Evolutionary conservation across 2,329 filamentous ascomycete genomes (phyloP).

Genomic region (Myriosclerotinia scirpicola): DNA sequence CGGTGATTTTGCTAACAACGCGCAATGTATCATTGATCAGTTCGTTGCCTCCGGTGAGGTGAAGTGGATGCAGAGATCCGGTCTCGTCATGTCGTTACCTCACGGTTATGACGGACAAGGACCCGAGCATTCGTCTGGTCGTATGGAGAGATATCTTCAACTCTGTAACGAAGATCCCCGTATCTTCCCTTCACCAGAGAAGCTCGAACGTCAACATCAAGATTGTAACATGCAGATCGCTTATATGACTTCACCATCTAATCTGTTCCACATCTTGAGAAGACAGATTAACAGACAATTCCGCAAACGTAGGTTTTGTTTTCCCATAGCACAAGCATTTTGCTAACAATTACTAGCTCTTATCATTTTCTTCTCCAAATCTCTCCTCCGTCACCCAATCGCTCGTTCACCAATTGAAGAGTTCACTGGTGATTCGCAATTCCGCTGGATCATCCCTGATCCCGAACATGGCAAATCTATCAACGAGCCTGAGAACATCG

Average conservation of each 20-base stretch:
- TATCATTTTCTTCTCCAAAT: slow-evolving; percentile 98
- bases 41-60: slow-evolving; percentile 97
- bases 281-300: slow-evolving; percentile 99
- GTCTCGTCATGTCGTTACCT: slow-evolving; percentile 91
- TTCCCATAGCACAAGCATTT: slow-evolving; percentile 10
- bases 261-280: slow-evolving; percentile 93
- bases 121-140: slow-evolving; percentile 95
- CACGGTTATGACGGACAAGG: slow-evolving; percentile 99
- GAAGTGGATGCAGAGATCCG: slow-evolving; percentile 98
- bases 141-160: slow-evolving; percentile 96
- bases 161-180: slow-evolving; percentile 97
- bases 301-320: slow-evolving; percentile 79
- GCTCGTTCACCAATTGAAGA: slow-evolving; percentile 88
- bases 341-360: slow-evolving; percentile 59
- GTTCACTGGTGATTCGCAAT: slow-evolving; percentile 87
- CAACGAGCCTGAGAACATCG: slow-evolving; percentile 79
- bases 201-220: slow-evolving; percentile 95
- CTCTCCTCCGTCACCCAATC: slow-evolving; percentile 88
- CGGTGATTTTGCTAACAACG: slow-evolving; percentile 99
- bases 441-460: slow-evolving; percentile 95
- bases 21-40: slow-evolving; percentile 98
- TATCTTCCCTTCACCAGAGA: slow-evolving; percentile 83
- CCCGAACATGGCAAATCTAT: slow-evolving; percentile 78
- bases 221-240: slow-evolving; percentile 99
- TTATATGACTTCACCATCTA: slow-evolving; percentile 94